Evolutionary conservation across 768 basidiomycete genomes (phyloP).

Genomic region (Amanita phalloides): DNA sequence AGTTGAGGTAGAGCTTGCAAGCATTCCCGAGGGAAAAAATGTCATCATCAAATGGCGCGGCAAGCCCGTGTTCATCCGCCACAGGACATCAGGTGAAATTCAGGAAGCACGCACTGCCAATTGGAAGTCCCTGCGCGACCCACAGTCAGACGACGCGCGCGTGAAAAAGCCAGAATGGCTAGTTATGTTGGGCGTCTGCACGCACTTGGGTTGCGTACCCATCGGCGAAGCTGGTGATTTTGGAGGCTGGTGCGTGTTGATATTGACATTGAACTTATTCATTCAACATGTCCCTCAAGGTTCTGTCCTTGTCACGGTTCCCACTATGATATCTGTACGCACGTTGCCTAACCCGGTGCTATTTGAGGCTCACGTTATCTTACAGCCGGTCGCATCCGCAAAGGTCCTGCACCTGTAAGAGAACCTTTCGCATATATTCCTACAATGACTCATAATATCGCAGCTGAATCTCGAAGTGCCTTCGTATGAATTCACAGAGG

Average conservation of each 20-base stretch:
- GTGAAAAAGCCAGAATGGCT: slow-evolving; percentile 96
- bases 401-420: slow-evolving; percentile 91
- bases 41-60: slow-evolving; percentile 99
- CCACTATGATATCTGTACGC: slow-evolving; percentile 90
- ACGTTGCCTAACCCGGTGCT: slow-evolving; percentile 1
- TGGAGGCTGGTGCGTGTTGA: slow-evolving; percentile 80
- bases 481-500: slow-evolving; percentile 79
- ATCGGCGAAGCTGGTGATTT: slow-evolving; percentile 96
- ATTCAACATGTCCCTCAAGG: slow-evolving; percentile 22
- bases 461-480: slow-evolving; percentile 94
- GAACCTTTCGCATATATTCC: background rate
- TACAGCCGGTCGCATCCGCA: slow-evolving; percentile 85
- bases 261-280: background rate
- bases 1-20: slow-evolving; percentile 85
- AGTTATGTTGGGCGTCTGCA: slow-evolving; percentile 89
- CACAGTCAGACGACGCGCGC: slow-evolving; percentile 80
- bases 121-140: slow-evolving; percentile 86
- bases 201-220: slow-evolving; percentile 96
- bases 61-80: slow-evolving; percentile 98
- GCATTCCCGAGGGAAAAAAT: slow-evolving; percentile 96
- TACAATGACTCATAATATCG: slow-evolving; percentile 6
- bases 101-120: slow-evolving; percentile 80
- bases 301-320: slow-evolving; percentile 99
- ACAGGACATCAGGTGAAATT: slow-evolving; percentile 86
- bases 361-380: slow-evolving; percentile 8